phyloP scores from a whole-genome alignment of 2,329 filamentous ascomycete species.

The Fusarium beomiforme region DNA sequence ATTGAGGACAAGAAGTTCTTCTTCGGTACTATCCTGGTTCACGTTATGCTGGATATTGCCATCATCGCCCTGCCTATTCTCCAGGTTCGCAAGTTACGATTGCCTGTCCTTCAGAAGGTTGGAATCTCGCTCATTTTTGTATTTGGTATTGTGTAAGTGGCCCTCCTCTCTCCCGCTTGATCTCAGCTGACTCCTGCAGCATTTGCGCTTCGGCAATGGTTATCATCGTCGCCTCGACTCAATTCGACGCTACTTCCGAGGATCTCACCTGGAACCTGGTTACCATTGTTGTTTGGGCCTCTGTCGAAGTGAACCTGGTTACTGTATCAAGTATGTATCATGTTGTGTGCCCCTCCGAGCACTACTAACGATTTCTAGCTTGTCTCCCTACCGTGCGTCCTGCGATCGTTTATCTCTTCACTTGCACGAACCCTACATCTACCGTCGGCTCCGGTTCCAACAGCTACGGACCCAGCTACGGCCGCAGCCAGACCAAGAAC shows the following conservation, averaged over 20 bases:
- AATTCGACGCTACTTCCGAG: conserved; percentile 16
- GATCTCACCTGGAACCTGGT: conserved; percentile 39
- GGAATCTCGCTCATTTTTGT: conserved; percentile 44
- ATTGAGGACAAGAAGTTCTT: conserved; percentile 47
- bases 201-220: conserved; percentile 36
- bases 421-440: conserved; percentile 16
- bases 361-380: neutral
- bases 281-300: conserved; percentile 39
- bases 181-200: neutral
- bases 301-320: conserved; percentile 40
- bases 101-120: conserved; percentile 42
- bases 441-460: conserved; percentile 26
- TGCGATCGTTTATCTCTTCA: conserved; percentile 34
- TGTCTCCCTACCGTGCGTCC: conserved; percentile 39
- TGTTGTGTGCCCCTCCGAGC: too few species aligned
- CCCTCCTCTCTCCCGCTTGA: accelerated
- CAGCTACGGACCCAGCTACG: conserved; percentile 26
- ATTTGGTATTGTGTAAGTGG: conserved; percentile 46
- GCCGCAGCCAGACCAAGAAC: conserved; percentile 35
- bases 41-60: conserved; percentile 45
- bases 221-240: conserved; percentile 29
- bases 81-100: conserved; percentile 44
- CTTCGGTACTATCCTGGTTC: conserved; percentile 46
- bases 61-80: conserved; percentile 46
- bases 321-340: conserved; percentile 34